Base-by-base conservation (phyloP, 2,329 filamentous ascomycete species). In the Anthostomella pinea region DNA sequence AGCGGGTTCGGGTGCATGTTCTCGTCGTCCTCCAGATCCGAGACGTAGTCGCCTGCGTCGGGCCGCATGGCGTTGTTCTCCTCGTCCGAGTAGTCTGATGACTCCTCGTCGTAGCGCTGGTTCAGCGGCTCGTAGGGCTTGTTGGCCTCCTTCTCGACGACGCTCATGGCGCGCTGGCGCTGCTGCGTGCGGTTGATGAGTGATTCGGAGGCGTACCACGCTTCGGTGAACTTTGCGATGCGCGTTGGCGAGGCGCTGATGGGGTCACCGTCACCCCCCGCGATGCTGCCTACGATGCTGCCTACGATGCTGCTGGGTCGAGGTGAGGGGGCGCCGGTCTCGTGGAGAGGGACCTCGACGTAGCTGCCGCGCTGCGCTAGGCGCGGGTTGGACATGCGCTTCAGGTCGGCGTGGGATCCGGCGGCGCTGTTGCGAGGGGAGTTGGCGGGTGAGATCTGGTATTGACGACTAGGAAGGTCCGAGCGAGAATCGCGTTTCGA, bases 401-500 rank as follows among this genome's bases (percentile, higher is more conserved):
- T 74, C 8, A 71, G 60, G 11, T 72, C 60, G 11, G 63, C 62
- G 13, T 69, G 64, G 15, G 67, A 66, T n/a, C n/a, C n/a, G 26
- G 59, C 55, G 1, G 65, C 70, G 26, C 56, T 61, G 48, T 66
- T 66, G 31, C 68, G 64, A 1, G 69, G 64, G 16, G 69, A 67
- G 41, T 66, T 68, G 22, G 55, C 53, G 0, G 66, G 64, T 2
- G 60, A 46, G 42, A 73, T 61, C 51, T 80, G 75, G 47, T 79
- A 74, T 46, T 79, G 72, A 29, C 75, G 66, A 45, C 69, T 70
- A 8, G 78, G 73, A 9, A 79, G 66, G 48, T 81, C 68, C 38
- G 65, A 43, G 23, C 70, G 72, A 0, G 79, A 79, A 46, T 78
- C 70, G 32, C 69, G 68, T 24, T 44, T 70, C 53, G 32, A 73